Evolutionary conservation across 495 filamentous ascomycete species (phyloP), one percentile per base, ranked within the genome.

Genomic region (Copromyces sp.): DNA sequence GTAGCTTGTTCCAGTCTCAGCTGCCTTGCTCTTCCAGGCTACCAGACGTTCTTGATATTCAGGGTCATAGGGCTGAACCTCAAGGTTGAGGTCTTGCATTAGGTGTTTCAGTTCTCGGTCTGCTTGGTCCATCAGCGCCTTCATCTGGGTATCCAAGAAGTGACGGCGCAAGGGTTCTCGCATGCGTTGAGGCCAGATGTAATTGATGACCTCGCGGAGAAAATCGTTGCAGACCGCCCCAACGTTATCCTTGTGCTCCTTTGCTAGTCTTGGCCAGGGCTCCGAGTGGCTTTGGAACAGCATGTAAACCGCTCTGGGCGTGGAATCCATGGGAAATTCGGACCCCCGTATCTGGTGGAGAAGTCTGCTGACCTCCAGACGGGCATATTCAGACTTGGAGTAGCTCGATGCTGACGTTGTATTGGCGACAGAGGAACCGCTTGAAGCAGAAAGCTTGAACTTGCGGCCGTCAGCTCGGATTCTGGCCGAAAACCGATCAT

Each of bases 151-250:
- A 12, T 83, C 80, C 24, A 83, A 68, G 74, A 84, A 82, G 8
- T 78, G 77, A 32, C 72, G 75, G 12, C 81, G 79, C 16, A 84
- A 74, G 1, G 81, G 81, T 20, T 81, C 76, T 5, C 80, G 79
- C 81, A 84, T 84, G 39, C 81, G 75, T 40, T 77, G 75, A 0
- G 82, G 82, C 81, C 81, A 84, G n/a, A 77, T 77, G 32, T 81
- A 80, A 70, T 82, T 79, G 69, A 84, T 80, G 17, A 84, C 74
- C 75, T 82, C 80, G 72, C 74, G 75, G 16, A 84, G 78, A 69
- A 84, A 84, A 74, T 84, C 80, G 76, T 80, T 82, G 76, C 82
- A 84, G 3, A 83, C 80, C 17, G 82, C 81, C 24, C 80, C 81
- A 6, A 84, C 75, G 24, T 83, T 83, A 59, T 82, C 81, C 75